Evolutionary conservation across 202 grass and related monocot genomes (phyloP), one percentile per base, ranked within the genome.

Genomic region (Saccharum hybrid): DNA sequence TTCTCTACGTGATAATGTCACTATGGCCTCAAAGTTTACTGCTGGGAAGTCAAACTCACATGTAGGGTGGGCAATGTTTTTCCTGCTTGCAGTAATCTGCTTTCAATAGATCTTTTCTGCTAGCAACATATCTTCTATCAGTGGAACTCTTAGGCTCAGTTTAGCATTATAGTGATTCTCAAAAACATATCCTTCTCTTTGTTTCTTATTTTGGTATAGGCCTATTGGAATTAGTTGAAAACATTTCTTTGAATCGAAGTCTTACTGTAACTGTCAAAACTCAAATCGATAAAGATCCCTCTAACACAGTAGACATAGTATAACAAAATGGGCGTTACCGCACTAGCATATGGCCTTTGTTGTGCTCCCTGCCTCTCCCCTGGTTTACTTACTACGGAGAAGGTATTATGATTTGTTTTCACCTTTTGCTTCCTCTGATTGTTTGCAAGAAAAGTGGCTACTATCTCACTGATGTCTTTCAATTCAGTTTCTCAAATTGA

Each of bases 401-500:
- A 13, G 43, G 43, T 46, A 46, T 46, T 46, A 46, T 63, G 7
- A 13, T 75, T 70, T 79, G 11, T 52, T 51, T 34, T 33, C 4
- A 54, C 33, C 41, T 79, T 51, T 79, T 64, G 1, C 31, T 79
- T 83, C 23, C 41, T 78, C 19, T 80, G 12, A 39, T 83, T 82
- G 33, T 39, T 82, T 83, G 68, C 51, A 83, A 77, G n/a, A 77
- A 13, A 31, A 57, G 52, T 45, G 8, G 8, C 21, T 30, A 81
- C 57, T 80, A 73, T 79, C 54, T 84, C 33, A 78, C 76, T 57
- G 54, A 13, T 30, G 19, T 88, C 19, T 90, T 90, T 46, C 31
- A 49, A 28, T 90, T 51, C 78, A 98, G 96, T 98, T 92, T 98
- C 93, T 82, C 93, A 98, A 87, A 89, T 98, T 49, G 96, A 98